These are phyloP conservation scores for Coemansia sp. DNA, from an alignment of 192 early-diverging fungal species.

Conservation along the genomic window DNA sequence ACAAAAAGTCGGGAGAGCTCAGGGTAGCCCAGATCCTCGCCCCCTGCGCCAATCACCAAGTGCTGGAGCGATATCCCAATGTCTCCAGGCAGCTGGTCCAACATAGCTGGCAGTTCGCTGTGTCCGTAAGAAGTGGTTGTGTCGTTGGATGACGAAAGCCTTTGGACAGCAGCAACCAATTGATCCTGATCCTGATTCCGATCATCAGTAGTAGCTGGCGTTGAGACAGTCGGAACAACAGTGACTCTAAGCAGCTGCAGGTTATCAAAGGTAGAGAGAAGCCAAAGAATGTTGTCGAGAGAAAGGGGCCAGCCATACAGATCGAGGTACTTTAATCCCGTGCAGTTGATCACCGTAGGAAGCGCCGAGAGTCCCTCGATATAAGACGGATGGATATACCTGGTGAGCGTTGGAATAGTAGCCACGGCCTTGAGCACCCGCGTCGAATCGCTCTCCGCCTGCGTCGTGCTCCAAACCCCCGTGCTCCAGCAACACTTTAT, in stretches of 20 bases:
- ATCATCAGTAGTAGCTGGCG: neutral
- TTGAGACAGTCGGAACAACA: neutral
- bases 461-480: slow-evolving; percentile 19
- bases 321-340: slow-evolving; percentile 17
- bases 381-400: slow-evolving; percentile 48
- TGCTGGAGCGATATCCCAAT: neutral
- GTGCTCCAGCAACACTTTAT: slow-evolving; percentile 57
- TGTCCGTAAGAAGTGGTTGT: too few relatives aligned
- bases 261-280: slow-evolving; percentile 14
- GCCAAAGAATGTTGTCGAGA: slow-evolving; percentile 25
- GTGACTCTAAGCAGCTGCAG: slow-evolving; percentile 29
- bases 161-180: neutral
- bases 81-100: neutral
- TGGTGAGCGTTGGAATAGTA: slow-evolving; percentile 27
- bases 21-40: slow-evolving; percentile 2
- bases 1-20: slow-evolving; percentile 16
- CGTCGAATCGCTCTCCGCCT: slow-evolving; percentile 43
- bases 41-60: slow-evolving; percentile 19
- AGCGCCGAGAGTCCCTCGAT: slow-evolving; percentile 36
- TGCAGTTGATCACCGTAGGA: slow-evolving; percentile 23
- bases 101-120: neutral
- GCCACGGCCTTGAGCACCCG: slow-evolving; percentile 37
- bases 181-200: neutral
- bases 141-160: too few relatives aligned
- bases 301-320: slow-evolving; percentile 52